Conservation (phyloP, 2,329 filamentous ascomycete genomes). For the Cordyceps cicadae region DNA sequence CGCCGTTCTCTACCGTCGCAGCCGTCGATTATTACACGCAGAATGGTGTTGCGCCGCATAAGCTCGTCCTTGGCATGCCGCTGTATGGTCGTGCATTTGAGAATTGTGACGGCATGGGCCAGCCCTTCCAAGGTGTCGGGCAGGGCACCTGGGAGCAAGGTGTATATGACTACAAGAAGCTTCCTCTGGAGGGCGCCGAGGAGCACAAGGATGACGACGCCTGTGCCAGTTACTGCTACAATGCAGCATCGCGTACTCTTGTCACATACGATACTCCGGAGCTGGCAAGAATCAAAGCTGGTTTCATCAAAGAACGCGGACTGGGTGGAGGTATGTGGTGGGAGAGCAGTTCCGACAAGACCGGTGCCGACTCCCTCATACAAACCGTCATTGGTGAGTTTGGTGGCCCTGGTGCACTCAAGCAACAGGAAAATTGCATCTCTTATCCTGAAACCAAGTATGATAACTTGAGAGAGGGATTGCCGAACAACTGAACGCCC, state of each 20-base stretch:
- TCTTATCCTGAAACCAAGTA: constrained; percentile 60
- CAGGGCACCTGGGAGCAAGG: constrained; percentile 78
- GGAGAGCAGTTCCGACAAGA: constrained; percentile 76
- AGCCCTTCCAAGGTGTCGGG: constrained; percentile 62
- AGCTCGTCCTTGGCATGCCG: constrained; percentile 86
- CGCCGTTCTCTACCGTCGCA: constrained; percentile 67
- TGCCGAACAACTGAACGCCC: constrained; percentile 34
- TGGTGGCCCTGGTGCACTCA: constrained; percentile 43
- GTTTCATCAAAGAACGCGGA: constrained; percentile 56
- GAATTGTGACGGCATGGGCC: constrained; percentile 66
- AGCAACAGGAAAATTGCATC: constrained; percentile 50
- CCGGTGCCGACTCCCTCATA: constrained; percentile 59
- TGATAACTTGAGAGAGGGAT: constrained; percentile 56
- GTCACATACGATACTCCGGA: constrained; percentile 70
- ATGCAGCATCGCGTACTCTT: constrained; percentile 53
- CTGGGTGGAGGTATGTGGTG: constrained; percentile 97
- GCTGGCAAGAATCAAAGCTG: constrained; percentile 61
- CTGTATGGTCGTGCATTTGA: constrained; percentile 83
- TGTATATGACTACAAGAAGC: constrained; percentile 79
- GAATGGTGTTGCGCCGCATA: constrained; percentile 55
- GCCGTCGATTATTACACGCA: constrained; percentile 64
- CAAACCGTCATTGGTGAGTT: constrained; percentile 51
- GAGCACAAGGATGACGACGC: constrained; percentile 56
- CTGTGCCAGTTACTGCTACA: constrained; percentile 71
- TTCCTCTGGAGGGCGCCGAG: constrained; percentile 60